Evolutionary conservation across 805 yeast genomes (phyloP), one percentile per base, ranked within the genome.

Genomic region (Schwanniomyces yamadae): DNA sequence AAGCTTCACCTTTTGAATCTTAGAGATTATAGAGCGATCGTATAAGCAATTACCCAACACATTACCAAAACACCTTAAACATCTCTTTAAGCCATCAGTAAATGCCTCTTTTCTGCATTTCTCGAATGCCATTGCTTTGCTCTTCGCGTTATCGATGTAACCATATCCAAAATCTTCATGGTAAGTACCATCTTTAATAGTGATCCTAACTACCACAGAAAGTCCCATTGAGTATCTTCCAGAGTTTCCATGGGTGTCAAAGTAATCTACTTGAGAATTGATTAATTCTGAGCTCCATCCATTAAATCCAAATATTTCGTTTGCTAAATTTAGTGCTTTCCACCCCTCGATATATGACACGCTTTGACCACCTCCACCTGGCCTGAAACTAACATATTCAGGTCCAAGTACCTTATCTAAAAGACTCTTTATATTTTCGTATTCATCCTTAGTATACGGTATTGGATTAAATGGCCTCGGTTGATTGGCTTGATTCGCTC

Each of bases 61-160:
- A 46, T 82, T 77, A 24, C 95, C 95, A 52, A 88, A 86, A 44
- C 83, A 80, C 42, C 95, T 66, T 35, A 90, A 65, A 10, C 91
- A 82, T 33, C 93, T 68, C 59, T 88, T 89, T 39, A 84, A 60
- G 0, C 85, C 96, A 56, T 85, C 90, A 0, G 90, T 84, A n/a
- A 82, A 75, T 0, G 95, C 93, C 49, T 84, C 93, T 49, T 87
- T 85, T 55, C 79, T 81, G 38, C 95, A 84, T 53, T 85, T 88
- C 36, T 79, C 87, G 54, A 75, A 82, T 0, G 95, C 91, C 63
- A 77, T 75, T 2, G 83, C 82, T 53, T 77, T 81, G 15, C 80
- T 70, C 33, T 77, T 74, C 28, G 86, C 84, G 40, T 80, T 82
- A 31, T 85, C 93, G 15, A 78, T 74, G 33, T 73, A 75, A 5